These are phyloP conservation scores for Glaciozyma martinii DNA, from an alignment of 768 basidiomycete genomes.

Conservation along the genomic window DNA sequence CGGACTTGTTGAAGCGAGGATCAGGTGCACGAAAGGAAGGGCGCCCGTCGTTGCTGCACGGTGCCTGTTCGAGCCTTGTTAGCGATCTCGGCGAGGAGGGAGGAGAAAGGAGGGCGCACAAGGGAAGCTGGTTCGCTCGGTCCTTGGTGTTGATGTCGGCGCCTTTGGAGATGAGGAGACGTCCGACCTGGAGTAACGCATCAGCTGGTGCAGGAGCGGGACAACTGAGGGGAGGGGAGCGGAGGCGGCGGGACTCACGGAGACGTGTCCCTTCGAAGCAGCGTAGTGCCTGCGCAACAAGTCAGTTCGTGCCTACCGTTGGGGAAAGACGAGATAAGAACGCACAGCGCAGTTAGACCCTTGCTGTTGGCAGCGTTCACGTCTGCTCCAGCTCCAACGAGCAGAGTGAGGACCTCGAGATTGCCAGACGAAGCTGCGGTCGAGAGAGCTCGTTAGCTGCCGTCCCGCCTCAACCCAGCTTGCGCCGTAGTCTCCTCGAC, in stretches of 20 bases:
- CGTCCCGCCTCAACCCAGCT: background rate
- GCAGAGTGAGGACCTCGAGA: constrained; percentile 61
- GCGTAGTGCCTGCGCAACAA: constrained; percentile 64
- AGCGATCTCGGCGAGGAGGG: constrained; percentile 3
- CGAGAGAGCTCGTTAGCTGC: background rate
- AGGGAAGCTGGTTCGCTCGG: constrained; percentile 80
- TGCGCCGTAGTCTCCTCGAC: background rate
- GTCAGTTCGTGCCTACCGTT: background rate
- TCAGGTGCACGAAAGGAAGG: constrained; percentile 71
- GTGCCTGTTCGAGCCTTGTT: constrained; percentile 51
- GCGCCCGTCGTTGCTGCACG: constrained; percentile 94
- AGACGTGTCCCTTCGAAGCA: constrained; percentile 81
- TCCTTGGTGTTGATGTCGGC: constrained; percentile 85
- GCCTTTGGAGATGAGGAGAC: constrained; percentile 32
- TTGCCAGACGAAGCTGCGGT: constrained; percentile 67
- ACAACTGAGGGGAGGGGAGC: constrained; percentile 34
- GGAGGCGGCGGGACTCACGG: constrained; percentile 44
- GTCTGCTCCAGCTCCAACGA: constrained; percentile 73
- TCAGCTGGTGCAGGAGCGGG: background rate
- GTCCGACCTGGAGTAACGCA: constrained; percentile 36
- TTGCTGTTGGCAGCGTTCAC: constrained; percentile 70
- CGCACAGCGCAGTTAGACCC: constrained; percentile 73
- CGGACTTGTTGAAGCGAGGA: constrained; percentile 57
- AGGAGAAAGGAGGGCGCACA: constrained; percentile 56
- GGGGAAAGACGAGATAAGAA: constrained; percentile 8